Base-by-base conservation (phyloP, 441 rosid species). In the Viola pubescens region DNA sequence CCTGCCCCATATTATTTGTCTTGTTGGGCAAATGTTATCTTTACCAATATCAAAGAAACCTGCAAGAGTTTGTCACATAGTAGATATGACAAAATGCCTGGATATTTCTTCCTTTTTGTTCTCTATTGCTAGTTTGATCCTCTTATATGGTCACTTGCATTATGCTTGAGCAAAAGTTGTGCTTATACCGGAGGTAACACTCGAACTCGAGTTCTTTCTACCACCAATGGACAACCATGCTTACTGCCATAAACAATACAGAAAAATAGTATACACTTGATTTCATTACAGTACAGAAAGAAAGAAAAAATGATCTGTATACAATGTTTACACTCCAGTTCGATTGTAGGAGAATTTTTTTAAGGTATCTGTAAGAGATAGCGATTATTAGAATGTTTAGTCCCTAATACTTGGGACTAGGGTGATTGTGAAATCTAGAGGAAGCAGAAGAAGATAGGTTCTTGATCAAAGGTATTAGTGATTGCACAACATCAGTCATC, bases 401-500 rank as follows among this genome's bases (percentile, higher is more conserved):
- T 41, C 34, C 40, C 56, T 67, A 68, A 64, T 9, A 66, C 57
- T 57, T 79, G 48, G 73, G 69, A 62, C 76, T 66, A 16, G 47
- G 53, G 44, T 55, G 68, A 72, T 51, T 75, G 59, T 57, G 75
- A 59, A 73, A 73, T 73, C 83, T 74, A 46, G 81, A 64, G 39
- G 80, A 80, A 49, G 66, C 68, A 58, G 77, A 64, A 39, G 79
- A 75, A 62, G 74, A 66, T 53, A 70, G 73, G 70, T 81, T 74
- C 81, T 82, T 91, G 48, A 79, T 83, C 53, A 91, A 66, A 50
- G 98, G 98, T 61, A 91, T 70, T 7, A 91, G 77, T 7, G 98
- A 91, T 71, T 91, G 98, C 37, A 83, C 98, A 9, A 91, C 89
- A 60, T 91, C 95, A 9, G 83, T 84, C 89, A 91, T 91, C 46